A percentile compares a stretch with the other conserved stretches of the same genome.
Evolutionary conservation across 176 grass and related monocot genomes (phyloP).

Genomic region (Oryza officinalis): DNA sequence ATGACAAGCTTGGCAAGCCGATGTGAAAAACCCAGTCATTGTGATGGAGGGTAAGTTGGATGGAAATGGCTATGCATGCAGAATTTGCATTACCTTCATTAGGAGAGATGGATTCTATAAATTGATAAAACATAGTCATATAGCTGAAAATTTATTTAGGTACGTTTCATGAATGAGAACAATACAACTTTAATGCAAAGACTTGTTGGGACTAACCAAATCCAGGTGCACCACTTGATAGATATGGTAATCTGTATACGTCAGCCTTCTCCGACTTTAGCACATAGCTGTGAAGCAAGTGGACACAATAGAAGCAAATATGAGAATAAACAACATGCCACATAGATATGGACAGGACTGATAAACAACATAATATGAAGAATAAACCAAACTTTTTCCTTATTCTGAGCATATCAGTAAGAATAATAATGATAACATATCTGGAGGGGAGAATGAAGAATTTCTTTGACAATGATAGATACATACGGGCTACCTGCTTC

Average conservation of each 20-base stretch:
- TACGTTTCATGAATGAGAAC: neutral
- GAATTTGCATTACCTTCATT: neutral
- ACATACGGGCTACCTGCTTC: constrained; percentile 99
- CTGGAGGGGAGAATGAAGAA: constrained; percentile 19
- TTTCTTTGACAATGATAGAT: constrained; percentile 61
- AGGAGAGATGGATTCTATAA: neutral
- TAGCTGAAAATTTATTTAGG: neutral
- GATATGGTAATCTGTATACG: constrained; percentile 85
- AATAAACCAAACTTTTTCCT: constrained; percentile 1
- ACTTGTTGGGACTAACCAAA: constrained; percentile 57
- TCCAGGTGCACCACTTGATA: constrained; percentile 89
- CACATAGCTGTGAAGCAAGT: constrained; percentile 65
- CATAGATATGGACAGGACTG: neutral
- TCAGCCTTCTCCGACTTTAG: constrained; percentile 94
- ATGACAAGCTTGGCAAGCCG: neutral
- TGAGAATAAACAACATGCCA: constrained; percentile 15
- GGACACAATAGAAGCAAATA: constrained; percentile 1
- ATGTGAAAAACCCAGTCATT: neutral
- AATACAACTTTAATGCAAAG: constrained; percentile 17
- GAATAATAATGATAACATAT: constrained; percentile 29
- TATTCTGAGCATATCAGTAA: neutral
- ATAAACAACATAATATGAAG: neutral
- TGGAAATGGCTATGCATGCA: neutral
- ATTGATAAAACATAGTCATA: neutral
- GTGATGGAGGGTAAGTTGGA: neutral